Evolutionary conservation across 1,284 basidiomycete genomes (phyloP).

Genomic region (Singerocomus inundabilis): DNA sequence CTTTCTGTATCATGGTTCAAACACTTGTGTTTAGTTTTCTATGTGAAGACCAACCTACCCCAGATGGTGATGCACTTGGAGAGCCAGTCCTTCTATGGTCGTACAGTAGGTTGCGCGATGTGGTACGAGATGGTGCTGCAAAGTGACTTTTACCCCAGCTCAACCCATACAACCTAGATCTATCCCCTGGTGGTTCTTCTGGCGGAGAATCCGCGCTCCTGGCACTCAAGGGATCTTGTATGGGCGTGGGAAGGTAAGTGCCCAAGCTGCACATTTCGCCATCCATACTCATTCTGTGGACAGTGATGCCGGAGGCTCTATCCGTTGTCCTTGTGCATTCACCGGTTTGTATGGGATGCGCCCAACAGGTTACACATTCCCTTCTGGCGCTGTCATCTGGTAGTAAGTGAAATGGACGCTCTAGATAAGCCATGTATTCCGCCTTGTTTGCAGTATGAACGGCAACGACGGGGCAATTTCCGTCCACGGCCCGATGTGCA

Average conservation of each 20-base stretch:
- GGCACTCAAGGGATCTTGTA: conserved; percentile 45
- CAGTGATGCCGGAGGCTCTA: conserved; percentile 34
- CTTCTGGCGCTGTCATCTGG: conserved; percentile 18
- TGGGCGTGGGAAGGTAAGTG: conserved; percentile 53
- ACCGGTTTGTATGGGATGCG: conserved; percentile 46
- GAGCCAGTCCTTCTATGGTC: conserved; percentile 40
- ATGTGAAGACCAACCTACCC: conserved; percentile 48
- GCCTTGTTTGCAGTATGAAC: conserved; percentile 28
- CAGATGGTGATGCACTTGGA: conserved; percentile 42
- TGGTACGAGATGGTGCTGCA: background rate
- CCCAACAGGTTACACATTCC: conserved; percentile 45
- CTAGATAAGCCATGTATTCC: conserved; percentile 24
- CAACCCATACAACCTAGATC: conserved; percentile 47
- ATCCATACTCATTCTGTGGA: conserved; percentile 1
- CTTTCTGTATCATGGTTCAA: background rate
- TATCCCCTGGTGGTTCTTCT: conserved; percentile 48
- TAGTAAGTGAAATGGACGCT: conserved; percentile 32
- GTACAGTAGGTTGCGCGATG: conserved; percentile 28
- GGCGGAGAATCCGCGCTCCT: conserved; percentile 55
- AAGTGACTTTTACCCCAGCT: conserved; percentile 14
- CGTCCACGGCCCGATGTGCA: conserved; percentile 37
- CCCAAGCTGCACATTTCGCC: background rate
- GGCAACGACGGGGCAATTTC: conserved; percentile 36
- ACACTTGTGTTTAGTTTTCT: conserved; percentile 36
- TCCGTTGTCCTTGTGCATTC: conserved; percentile 42